Evolutionary conservation across 345 rosid genomes (phyloP), one percentile per base, ranked within the genome.

Genomic region (Citrus australasica): DNA sequence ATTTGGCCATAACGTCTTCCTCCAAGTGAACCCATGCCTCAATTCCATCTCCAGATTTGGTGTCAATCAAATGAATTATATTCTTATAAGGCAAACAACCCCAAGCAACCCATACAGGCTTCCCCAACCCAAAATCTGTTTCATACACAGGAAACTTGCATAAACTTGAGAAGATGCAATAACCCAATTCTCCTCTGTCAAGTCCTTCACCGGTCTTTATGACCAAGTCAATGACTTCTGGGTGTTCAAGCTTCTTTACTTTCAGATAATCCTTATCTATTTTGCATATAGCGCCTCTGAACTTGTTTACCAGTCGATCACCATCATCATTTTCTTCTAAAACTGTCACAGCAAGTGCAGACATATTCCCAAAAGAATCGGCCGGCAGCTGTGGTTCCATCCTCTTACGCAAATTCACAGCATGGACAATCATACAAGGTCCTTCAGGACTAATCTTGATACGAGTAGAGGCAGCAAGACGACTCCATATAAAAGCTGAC

Each of bases 401-500:
- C 53, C 83, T 77, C 33, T 79, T 72, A 11, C 87, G 86, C 53
- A 89, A 71, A 76, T 89, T 83, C 76, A 87, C 87, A 83, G 79
- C n/a, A 51, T 87, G 88, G 61, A 6, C 24, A 76, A 24, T 67
- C 74, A 76, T 17, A 79, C 35, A 71, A 64, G 56, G 56, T 5
- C 56, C 78, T 40, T 67, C 35, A 24, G 27, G 25, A n/a, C 62
- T 59, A 16, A 53, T 13, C 74, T 84, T 78, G 24, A 37, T 24
- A 14, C 76, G 53, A 17, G 76, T 79, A 8, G 86, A 76, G 24
- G 87, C 84, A 65, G 69, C 75, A 60, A 82, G 79, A 6, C 90
- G 86, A 40, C 76, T 83, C 87, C 87, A 88, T 30, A 88, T 82
- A 66, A 88, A 87, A 35, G 77, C 67, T 1, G 89, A 86, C 51